Percentiles rank a stretch among this genome's conserved stretches.
phyloP scores from a whole-genome alignment of 176 grass and related monocot species.

The Lolium perenne region DNA sequence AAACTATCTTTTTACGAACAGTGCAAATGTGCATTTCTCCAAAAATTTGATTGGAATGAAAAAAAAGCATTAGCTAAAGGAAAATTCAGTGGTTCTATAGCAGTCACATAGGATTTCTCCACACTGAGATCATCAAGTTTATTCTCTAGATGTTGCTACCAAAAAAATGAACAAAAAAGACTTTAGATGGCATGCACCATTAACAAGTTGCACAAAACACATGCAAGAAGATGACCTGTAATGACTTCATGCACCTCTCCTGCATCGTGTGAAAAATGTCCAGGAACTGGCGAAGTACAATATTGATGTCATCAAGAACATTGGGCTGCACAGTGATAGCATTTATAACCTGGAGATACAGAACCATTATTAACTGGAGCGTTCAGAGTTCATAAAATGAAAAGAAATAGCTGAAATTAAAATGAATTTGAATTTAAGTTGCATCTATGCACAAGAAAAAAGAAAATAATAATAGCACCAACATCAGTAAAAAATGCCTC shows the following conservation, averaged over 20 bases:
- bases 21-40: neutral
- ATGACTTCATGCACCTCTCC: slow-evolving; percentile 83
- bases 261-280: slow-evolving; percentile 87
- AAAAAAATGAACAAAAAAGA: slow-evolving; percentile 1
- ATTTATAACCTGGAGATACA: slow-evolving; percentile 78
- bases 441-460: neutral
- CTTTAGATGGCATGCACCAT: neutral
- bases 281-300: slow-evolving; percentile 72
- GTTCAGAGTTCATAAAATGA: slow-evolving; percentile 33
- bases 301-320: slow-evolving; percentile 55
- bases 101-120: slow-evolving; percentile 11
- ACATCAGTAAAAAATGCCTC: slow-evolving; percentile 28
- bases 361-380: slow-evolving; percentile 38
- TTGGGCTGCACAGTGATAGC: slow-evolving; percentile 77
- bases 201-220: slow-evolving; percentile 13
- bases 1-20: slow-evolving; percentile 32
- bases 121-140: slow-evolving; percentile 42
- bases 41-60: slow-evolving; percentile 16
- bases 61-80: neutral
- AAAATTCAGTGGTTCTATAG: neutral
- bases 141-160: slow-evolving; percentile 11
- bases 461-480: neutral
- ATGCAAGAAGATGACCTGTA: slow-evolving; percentile 63
- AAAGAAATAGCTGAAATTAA: slow-evolving; percentile 24
- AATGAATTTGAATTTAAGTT: slow-evolving; percentile 19